A percentile compares a stretch with the other conserved stretches of the same genome.
Evolutionary conservation across 306 rosid genomes (phyloP).

Genomic region (Luffa acutangula): DNA sequence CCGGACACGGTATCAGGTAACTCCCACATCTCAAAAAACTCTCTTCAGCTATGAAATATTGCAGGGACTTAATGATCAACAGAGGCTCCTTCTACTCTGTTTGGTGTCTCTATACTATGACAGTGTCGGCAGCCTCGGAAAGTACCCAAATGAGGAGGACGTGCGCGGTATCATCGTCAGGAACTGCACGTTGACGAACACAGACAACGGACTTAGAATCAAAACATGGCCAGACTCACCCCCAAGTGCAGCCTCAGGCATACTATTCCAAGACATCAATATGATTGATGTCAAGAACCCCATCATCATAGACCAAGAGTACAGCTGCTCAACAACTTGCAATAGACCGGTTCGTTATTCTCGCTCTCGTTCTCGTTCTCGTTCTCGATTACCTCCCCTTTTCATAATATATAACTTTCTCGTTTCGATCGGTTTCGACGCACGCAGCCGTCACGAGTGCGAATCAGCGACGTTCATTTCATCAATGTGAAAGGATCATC

Average conservation of each 20-base stretch:
- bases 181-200: constrained; percentile 21
- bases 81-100: neutral
- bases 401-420: no score
- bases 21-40: neutral
- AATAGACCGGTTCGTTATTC: constrained; percentile 10
- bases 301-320: constrained; percentile 38
- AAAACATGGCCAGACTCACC: constrained; percentile 37
- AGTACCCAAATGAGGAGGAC: constrained; percentile 17
- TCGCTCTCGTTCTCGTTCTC: no score
- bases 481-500: constrained; percentile 7
- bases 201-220: constrained; percentile 34
- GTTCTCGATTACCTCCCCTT: neutral
- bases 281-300: constrained; percentile 29
- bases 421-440: no score
- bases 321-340: constrained; percentile 20
- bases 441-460: constrained; percentile 11
- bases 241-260: constrained; percentile 7
- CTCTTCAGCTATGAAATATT: neutral
- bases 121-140: constrained; percentile 21
- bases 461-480: constrained; percentile 11
- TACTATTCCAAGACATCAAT: constrained; percentile 25
- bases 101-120: neutral
- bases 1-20: constrained; percentile 20
- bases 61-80: neutral
- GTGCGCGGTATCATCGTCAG: constrained; percentile 12